Base-by-base conservation (phyloP, 2,329 filamentous ascomycete genomes). In the Epichloe brachyelytri region DNA sequence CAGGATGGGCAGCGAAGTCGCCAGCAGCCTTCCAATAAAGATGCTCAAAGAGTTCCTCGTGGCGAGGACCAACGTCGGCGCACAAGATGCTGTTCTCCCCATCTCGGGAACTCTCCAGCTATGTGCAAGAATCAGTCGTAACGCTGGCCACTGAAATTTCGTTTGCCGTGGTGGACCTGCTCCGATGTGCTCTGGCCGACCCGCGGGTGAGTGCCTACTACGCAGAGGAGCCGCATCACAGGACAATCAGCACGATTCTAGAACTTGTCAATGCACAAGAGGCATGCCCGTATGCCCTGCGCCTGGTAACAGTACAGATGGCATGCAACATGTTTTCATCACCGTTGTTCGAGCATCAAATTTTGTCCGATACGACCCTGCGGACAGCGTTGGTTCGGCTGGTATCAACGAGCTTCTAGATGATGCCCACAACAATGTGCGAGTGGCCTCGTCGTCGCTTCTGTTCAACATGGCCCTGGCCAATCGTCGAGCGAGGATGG, bases 81-180 rank as follows among this genome's bases (percentile, higher is more conserved):
- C 82, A 2, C 77, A 80, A 17, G 80, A 87, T 61, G 78, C 83
- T 0, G 74, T 82, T 0, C 68, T 0, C 88, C 90, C 0, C 76
- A 88, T 60, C 72, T 96, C 37, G 69, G 76, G 68, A 74, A 2
- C 81, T 95, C 54, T 78, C 81, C 0, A 60, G 61, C 0, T 83
- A 85, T 57, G 53, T 95, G 5, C 74, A 72, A 36, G 67, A 71
- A 1, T 76, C 77, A 1, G 73, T 81, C 3, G 61, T 66, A 0
- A 68, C 71, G 0, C 68, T 94, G 2, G 77, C 85, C 0, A 63
- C 71, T 0, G 85, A 86, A 14, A 70, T 76, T 1, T 75, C 89
- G 43, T 97, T 97, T 62, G 79, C 88, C 1, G 73, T 90, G 0
- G 76, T 95, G n/a, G 93, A 97, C 62, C 76, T 98, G 2, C 77